Percentiles rank a stretch among this genome's conserved stretches.
Conservation (phyloP, 257 asterid genomes). For the Scutellaria minor region DNA sequence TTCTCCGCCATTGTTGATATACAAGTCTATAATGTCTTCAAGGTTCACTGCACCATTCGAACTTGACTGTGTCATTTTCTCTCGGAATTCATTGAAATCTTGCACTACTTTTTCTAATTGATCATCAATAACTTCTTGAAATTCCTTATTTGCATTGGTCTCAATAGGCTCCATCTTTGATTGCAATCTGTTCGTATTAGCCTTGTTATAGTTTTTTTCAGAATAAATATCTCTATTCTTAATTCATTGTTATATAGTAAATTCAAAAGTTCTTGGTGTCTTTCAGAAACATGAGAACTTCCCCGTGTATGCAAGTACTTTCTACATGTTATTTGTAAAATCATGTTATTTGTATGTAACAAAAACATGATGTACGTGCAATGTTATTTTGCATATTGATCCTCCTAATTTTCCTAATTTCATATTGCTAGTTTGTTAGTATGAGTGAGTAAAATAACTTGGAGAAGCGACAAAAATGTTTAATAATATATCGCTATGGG, state of each 20-base stretch:
- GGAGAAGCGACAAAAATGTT: no score
- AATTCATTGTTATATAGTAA: background rate
- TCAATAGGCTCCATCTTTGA: conserved; percentile 44
- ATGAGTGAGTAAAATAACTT: no score
- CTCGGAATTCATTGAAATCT: conserved; percentile 46
- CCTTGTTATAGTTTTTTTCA: background rate
- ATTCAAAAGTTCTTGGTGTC: conserved; percentile 10
- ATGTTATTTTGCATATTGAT: background rate
- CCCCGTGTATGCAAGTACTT: background rate
- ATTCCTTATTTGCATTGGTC: conserved; percentile 20
- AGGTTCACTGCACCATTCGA: conserved; percentile 22
- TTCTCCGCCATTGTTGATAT: conserved; percentile 36
- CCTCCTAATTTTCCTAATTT: background rate
- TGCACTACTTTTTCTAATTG: conserved; percentile 36
- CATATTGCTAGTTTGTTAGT: no score
- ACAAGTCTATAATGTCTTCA: conserved; percentile 45
- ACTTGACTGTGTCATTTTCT: conserved; percentile 21
- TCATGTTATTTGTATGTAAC: conserved; percentile 37
- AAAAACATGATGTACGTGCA: conserved; percentile 15
- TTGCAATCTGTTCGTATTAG: background rate
- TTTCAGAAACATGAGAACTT: background rate
- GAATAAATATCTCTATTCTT: background rate
- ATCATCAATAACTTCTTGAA: conserved; percentile 32
- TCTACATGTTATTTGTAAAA: background rate
- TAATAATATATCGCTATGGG: no score